phyloP scores from a whole-genome alignment of 192 early-diverging fungal genomes.

The Funneliformis geosporum region DNA sequence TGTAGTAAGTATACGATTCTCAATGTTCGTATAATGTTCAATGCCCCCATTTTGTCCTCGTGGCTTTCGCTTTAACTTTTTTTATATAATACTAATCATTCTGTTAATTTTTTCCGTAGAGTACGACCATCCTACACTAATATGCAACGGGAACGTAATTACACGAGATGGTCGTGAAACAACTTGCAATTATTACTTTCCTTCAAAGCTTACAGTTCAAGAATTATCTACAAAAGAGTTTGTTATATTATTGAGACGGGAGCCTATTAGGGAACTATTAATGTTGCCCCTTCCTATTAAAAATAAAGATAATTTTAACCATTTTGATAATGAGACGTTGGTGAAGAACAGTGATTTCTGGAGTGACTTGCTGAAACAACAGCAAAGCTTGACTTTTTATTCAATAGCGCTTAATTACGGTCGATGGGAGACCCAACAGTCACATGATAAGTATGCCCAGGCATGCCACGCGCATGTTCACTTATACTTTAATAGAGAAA shows the following conservation, averaged over 20 bases:
- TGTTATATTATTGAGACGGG: neutral
- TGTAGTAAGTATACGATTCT: slow-evolving; percentile 12
- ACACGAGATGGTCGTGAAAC: neutral
- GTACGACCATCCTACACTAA: neutral
- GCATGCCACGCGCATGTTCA: too few species aligned
- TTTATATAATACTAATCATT: neutral
- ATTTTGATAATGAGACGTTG: neutral
- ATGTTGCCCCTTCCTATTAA: neutral
- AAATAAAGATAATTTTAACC: neutral
- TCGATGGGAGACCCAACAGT: neutral
- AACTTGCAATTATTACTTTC: neutral
- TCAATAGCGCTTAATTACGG: slow-evolving; percentile 8
- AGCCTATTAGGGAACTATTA: slow-evolving; percentile 9
- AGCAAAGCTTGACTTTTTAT: neutral
- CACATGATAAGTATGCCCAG: neutral
- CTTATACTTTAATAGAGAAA: too few species aligned
- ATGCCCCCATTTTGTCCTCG: too few species aligned
- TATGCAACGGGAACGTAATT: neutral
- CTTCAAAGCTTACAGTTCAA: neutral
- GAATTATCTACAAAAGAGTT: neutral
- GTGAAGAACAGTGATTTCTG: too few species aligned
- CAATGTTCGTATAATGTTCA: slow-evolving; percentile 5
- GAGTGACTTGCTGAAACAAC: neutral
- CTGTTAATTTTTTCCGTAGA: slow-evolving; percentile 3
- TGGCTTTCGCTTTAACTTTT: too few species aligned